These are phyloP conservation scores for Colletotrichum acutatum DNA, from an alignment of 2,329 filamentous ascomycete species.

Conservation along the genomic window DNA sequence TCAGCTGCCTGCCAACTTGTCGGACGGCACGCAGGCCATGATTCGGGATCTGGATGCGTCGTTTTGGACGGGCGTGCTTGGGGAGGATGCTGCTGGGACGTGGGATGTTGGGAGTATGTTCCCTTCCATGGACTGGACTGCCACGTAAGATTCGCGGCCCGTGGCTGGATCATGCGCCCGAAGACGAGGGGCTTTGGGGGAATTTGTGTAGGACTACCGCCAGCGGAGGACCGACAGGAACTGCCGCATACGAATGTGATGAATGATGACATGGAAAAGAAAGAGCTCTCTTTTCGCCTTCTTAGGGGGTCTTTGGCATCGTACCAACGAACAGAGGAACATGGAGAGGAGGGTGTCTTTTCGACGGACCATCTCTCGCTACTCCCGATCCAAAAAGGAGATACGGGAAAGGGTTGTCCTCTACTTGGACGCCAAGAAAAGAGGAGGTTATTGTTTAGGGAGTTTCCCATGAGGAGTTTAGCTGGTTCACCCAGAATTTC, in stretches of 20 bases:
- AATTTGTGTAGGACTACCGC: background rate
- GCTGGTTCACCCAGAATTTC: background rate
- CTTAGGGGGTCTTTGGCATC: too few relatives aligned
- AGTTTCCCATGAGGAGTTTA: background rate
- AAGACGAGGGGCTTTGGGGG: background rate
- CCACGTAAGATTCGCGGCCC: constrained; percentile 11
- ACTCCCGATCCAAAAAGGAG: background rate
- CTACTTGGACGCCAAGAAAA: background rate
- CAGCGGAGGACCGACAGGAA: background rate
- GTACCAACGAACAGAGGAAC: too few relatives aligned
- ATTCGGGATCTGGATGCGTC: constrained; percentile 41
- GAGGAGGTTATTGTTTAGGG: background rate
- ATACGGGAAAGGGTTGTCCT: background rate
- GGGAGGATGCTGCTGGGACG: constrained; percentile 23
- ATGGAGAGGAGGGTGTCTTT: background rate
- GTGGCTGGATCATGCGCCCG: background rate
- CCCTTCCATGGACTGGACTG: constrained; percentile 34
- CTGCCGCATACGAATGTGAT: background rate
- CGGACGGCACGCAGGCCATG: constrained; percentile 37
- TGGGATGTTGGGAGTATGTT: constrained; percentile 18
- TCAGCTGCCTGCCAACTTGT: constrained; percentile 35
- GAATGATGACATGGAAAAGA: background rate
- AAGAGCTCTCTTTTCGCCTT: background rate
- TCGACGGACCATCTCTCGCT: background rate
- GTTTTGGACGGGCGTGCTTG: constrained; percentile 34